Evolutionary conservation across 164 flowering plant species (phyloP).

Genomic region (Warburgia ugandensis): DNA sequence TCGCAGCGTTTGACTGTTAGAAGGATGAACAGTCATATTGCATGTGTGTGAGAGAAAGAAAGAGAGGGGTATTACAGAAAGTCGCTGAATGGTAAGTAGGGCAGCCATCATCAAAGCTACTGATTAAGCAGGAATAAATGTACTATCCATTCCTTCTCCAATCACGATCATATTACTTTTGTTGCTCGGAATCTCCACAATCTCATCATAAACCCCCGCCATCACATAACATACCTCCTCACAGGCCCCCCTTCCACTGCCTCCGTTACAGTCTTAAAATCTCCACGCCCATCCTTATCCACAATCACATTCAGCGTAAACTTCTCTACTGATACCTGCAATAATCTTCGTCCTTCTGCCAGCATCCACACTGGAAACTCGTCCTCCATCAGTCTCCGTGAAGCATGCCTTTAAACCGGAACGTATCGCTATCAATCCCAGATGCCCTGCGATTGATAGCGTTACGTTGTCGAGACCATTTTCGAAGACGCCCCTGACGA

Average conservation of each 20-base stretch:
- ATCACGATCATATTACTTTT: neutral
- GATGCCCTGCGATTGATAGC: too few relatives aligned
- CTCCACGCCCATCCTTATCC: neutral
- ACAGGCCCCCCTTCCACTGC: neutral
- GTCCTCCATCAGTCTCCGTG: too few relatives aligned
- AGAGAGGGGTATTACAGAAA: neutral
- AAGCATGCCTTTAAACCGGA: too few relatives aligned
- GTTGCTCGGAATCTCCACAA: neutral
- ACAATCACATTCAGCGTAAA: neutral
- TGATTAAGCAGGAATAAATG: neutral
- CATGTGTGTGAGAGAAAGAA: too few relatives aligned
- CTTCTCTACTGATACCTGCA: neutral
- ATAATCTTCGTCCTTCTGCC: too few relatives aligned
- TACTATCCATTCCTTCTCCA: neutral
- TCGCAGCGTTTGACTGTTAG: too few relatives aligned
- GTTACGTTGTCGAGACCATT: too few relatives aligned
- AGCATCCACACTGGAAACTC: too few relatives aligned
- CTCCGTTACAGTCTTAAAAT: neutral
- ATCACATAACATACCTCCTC: neutral
- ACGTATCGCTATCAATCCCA: too few relatives aligned
- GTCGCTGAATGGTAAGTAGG: neutral
- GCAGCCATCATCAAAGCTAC: neutral
- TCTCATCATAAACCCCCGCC: neutral
- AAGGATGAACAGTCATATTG: too few relatives aligned
- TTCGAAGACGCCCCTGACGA: too few relatives aligned